A percentile compares a stretch with the other conserved stretches of the same genome.
Evolutionary conservation across 2,329 filamentous ascomycete species (phyloP).

Genomic region (Metarhizium brunneum): DNA sequence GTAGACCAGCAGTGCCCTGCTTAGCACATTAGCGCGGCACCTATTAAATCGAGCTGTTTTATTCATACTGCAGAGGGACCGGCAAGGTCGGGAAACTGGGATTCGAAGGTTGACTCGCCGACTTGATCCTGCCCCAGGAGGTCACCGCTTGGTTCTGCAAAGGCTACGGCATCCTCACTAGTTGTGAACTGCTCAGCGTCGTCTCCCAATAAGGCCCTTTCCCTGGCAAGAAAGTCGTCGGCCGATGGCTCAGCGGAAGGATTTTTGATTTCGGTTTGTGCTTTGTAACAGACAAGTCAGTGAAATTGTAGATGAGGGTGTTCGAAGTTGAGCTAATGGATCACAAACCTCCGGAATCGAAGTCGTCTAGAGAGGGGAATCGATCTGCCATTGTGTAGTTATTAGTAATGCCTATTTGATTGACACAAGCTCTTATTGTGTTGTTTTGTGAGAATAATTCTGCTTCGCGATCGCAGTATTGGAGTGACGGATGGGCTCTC

Average conservation of each 20-base stretch:
- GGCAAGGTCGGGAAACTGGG: constrained; percentile 77
- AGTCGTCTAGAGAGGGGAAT: constrained; percentile 72
- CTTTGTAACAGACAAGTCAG: constrained; percentile 29
- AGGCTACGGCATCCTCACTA: constrained; percentile 58
- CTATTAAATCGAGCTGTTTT: background rate
- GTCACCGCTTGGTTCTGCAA: constrained; percentile 56
- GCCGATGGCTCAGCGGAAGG: constrained; percentile 50
- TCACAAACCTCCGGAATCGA: constrained; percentile 53
- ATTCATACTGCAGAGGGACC: constrained; percentile 23
- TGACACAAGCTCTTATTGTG: background rate
- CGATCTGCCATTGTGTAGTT: constrained; percentile 58
- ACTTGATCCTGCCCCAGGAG: constrained; percentile 60
- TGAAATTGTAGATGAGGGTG: constrained; percentile 6
- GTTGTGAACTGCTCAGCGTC: constrained; percentile 87
- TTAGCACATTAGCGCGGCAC: background rate
- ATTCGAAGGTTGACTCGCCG: constrained; percentile 58
- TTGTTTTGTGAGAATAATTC: background rate
- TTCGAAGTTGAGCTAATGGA: background rate
- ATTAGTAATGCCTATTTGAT: constrained; percentile 9
- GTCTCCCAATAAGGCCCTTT: constrained; percentile 83
- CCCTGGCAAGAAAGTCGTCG: constrained; percentile 83
- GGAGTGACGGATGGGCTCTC: background rate
- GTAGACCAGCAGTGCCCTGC: constrained; percentile 20
- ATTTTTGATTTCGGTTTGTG: constrained; percentile 56
- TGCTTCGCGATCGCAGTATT: background rate